Evolutionary conservation across 495 filamentous ascomycete species (phyloP).

Genomic region (Xylaria bambusicola): DNA sequence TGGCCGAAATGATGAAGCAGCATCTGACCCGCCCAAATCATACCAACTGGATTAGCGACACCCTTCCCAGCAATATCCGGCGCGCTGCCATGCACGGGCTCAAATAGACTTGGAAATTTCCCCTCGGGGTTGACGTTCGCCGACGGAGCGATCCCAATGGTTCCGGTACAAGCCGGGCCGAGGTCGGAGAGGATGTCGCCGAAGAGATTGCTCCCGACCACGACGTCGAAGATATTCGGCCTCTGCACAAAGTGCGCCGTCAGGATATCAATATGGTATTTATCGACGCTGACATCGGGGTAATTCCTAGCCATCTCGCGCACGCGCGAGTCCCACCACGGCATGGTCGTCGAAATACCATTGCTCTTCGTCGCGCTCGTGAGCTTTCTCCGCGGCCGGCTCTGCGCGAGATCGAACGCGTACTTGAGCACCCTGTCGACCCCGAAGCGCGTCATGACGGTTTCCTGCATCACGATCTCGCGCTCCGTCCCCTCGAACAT

Average conservation of each 20-base stretch:
- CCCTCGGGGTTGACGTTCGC: constrained; percentile 68
- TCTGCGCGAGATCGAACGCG: constrained; percentile 73
- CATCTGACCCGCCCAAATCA: constrained; percentile 72
- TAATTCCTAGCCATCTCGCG: constrained; percentile 72
- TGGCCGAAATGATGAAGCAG: constrained; percentile 73
- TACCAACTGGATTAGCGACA: constrained; percentile 70
- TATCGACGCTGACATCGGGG: constrained; percentile 68
- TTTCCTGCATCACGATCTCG: constrained; percentile 67
- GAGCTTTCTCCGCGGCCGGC: constrained; percentile 70
- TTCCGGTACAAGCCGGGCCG: constrained; percentile 82
- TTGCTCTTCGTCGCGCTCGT: constrained; percentile 84
- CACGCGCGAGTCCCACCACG: constrained; percentile 76
- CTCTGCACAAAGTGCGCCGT: constrained; percentile 81
- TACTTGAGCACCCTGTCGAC: constrained; percentile 76
- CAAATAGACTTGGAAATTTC: constrained; percentile 75
- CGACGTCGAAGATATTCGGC: constrained; percentile 74
- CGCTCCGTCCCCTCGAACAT: constrained; percentile 61
- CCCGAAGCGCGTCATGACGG: constrained; percentile 71
- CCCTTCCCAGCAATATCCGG: constrained; percentile 74
- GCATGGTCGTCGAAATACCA: constrained; percentile 67
- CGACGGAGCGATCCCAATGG: constrained; percentile 77
- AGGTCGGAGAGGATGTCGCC: constrained; percentile 85
- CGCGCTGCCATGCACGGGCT: constrained; percentile 78
- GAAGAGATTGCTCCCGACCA: constrained; percentile 82
- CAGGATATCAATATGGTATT: constrained; percentile 80